Evolutionary conservation across 169 alveolate species (phyloP), one percentile per base, ranked within the genome.

Genomic region (Eimeria nieschulzi): DNA sequence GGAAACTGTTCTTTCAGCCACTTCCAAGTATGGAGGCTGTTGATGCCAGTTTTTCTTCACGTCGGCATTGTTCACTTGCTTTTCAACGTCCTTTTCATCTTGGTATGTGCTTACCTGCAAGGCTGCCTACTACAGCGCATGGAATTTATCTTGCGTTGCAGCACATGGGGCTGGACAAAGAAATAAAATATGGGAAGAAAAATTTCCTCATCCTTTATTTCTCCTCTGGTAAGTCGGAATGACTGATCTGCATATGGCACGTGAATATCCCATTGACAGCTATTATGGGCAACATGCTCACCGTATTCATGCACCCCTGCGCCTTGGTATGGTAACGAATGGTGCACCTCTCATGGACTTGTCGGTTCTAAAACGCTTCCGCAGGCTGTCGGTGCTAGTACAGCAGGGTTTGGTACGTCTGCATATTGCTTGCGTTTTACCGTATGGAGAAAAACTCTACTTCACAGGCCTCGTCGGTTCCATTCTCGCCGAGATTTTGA

Each of bases 11-110:
- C 10, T 5, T 23, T 51, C 92, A 85, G 92, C 25, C 82, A 85
- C 73, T 55, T 70, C 64, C 96, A 95, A 91, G 94, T 94, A 25
- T 95, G 96, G 95, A 90, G 97, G 87, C 92, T 94, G 13, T 80
- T 95, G 25, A 92, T 92, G 79, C 96, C 96, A 19, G 91, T 95
- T 75, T 95, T 95, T 83, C 94, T 95, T 13, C 97, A 95, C 78
- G 97, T 96, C 70, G 93, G 94, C 56, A 91, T 94, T 61, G 93
- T 95, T 93, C 97, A 95, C 71, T 55, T 95, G 26, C 90, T 95
- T 66, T 94, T 95, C 80, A 95, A 95, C 90, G 79, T 94, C 78
- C 92, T 95, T 64, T 95, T 95, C 53, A 85, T 85, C 25, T 54
- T 85, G 92, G 92, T 85, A 25, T 9, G 92, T 56, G 61, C 15